Evolutionary conservation across 1,284 basidiomycete genomes (phyloP).

Genomic region (Megacollybia platyphylla): DNA sequence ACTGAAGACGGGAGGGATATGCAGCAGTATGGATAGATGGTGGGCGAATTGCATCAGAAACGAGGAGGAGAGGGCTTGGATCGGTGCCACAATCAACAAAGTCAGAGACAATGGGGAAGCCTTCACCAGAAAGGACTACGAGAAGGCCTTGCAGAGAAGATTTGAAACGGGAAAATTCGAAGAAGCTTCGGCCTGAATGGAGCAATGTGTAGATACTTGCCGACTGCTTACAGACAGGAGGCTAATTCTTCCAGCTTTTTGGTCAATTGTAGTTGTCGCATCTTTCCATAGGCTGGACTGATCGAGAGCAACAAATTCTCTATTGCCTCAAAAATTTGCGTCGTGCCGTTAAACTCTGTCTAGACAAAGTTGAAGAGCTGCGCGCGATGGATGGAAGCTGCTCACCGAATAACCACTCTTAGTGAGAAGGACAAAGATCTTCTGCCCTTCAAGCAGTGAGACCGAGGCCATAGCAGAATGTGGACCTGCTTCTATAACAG

Average conservation of each 20-base stretch:
- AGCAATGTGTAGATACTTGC: not conserved
- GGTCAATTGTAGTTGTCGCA: conserved; percentile 31
- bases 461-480: conserved; percentile 40
- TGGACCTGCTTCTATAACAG: conserved; percentile 21
- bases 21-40: conserved; percentile 61
- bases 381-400: not conserved
- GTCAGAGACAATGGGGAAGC: conserved; percentile 28
- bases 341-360: conserved; percentile 11
- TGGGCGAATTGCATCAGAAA: conserved; percentile 66
- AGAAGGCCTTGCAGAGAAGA: conserved; percentile 29
- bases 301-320: conserved; percentile 39
- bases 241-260: conserved; percentile 26
- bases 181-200: conserved; percentile 2
- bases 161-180: conserved; percentile 19
- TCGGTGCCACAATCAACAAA: conserved; percentile 32
- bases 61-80: conserved; percentile 40
- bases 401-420: conserved; percentile 39
- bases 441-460: conserved; percentile 39
- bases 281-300: conserved; percentile 37
- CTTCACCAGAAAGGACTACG: conserved; percentile 49
- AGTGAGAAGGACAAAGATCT: conserved; percentile 33
- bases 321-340: conserved; percentile 33
- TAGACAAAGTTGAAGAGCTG: not conserved
- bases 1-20: conserved; percentile 34
- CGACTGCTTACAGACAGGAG: not conserved